Evolutionary conservation across 83 land plant genomes (phyloP), one percentile per base, ranked within the genome.

Genomic region (Larix sibirica): DNA sequence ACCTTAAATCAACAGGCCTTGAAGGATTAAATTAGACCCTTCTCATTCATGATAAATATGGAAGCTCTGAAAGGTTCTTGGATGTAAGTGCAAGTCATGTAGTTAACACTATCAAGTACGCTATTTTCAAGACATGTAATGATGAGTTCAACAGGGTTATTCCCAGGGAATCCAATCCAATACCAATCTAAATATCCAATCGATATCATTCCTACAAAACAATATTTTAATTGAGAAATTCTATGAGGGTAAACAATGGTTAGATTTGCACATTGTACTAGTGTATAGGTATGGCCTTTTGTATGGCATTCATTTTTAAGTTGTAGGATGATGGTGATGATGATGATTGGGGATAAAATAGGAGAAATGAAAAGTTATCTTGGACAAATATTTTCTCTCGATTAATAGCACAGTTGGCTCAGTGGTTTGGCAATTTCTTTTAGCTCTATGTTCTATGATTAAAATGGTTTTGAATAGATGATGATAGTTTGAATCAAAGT

Each of bases 401-500:
- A 4, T 66, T 96, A 82, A 87, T 96, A 60, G 91, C 90, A 23
- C 93, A 95, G 75, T 96, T 95, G 98, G 91, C 90, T 54, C 98
- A 96, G 60, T 94, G 94, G 97, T 84, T 96, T 83, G 90, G 97
- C 90, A 81, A 83, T 88, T n/a, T 31, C 21, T 70, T 40, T 70
- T 70, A 16, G 2, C 33, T 38, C 5, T 42, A 6, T 70, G n/a
- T 38, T 70, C 47, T 70, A 18, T 36, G 47, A 40, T 20, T 21
- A 36, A 3, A 36, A 7, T 17, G 75, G 23, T 36, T 38, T 70
- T 38, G 21, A 31, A 31, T 68, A 31, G 40, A 14, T 13, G 71
- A 68, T 4, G 40, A 31, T 17, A 14, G 26, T 18, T 31, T 21
- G 31, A 6, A 12, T 67, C 36, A 67, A 66, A 66, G 16, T 28